Base-by-base conservation (phyloP, 2,329 filamentous ascomycete species). In the Cladorrhinum sp. region DNA sequence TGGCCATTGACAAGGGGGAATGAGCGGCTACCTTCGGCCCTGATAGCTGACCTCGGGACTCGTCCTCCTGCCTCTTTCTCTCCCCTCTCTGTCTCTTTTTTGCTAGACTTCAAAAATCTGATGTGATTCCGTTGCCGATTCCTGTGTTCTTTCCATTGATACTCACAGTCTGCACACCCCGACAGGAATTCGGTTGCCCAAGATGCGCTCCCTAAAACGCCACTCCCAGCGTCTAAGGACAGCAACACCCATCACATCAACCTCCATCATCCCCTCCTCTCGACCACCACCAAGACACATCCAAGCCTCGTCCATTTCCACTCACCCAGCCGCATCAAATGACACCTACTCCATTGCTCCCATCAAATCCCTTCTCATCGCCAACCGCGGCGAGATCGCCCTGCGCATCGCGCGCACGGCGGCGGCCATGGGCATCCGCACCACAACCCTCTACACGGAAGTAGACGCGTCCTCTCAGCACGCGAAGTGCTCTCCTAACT, bases 381-480 rank as follows among this genome's bases (percentile, higher is more conserved):
- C 95, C 58, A 99, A 99, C 74, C 88, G 95, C 68, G 95, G 95
- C 69, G 95, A 99, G 77, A 99, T 99, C 69, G 95, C 95, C 55
- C 82, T 99, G 73, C 90, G 95, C 67, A 95, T 99, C 67, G 90
- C 93, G 67, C 86, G 88, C 67, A 99, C 95, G 21, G 95, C 95
- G 33, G 83, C 90, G 55, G 86, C 89, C 65, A 89, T 96, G 72
- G 94, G 95, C 61, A 96, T 99, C 71, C 87, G 88, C 64, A 96
- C 94, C 18, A 97, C 94, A 0, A 97, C 94, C 0, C 84, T 99
- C 62, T 99, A 96, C 76, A 99, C 95, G 7, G 91, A 96, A 67
- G 91, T 94, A 42, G 95, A 99, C 74, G 88, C 90, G 61, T 81
- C 80, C 64, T 89, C 92, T 28, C 95, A 96, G 76, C 95, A 99